Evolutionary conservation across 306 rosid species (phyloP), one percentile per base, ranked within the genome.

Genomic region (Prunus dulcis): DNA sequence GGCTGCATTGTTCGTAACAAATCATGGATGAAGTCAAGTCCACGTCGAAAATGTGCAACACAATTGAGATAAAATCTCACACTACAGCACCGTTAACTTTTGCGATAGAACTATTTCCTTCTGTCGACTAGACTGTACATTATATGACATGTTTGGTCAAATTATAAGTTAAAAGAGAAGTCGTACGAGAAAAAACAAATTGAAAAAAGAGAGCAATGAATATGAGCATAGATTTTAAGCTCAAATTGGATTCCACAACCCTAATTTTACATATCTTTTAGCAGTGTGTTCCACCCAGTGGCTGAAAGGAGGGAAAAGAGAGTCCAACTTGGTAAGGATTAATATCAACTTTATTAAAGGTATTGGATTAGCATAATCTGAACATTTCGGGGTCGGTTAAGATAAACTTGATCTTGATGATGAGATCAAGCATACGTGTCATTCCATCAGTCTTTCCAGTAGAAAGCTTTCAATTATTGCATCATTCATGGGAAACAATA

Each of bases 391-490:
- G 76, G 51, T 60, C 60, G 66, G 69, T 74, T 27, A 27, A 76
- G 86, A 87, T 83, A 81, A 85, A 81, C 76, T 71, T 73, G 56
- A 69, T 64, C 67, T 64, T 75, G 71, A 60, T 38, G 65, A 66
- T 70, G 80, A 62, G 76, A 52, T 64, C 64, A 27, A 51, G 34
- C 20, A 72, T 79, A 71, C 76, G 83, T 81, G 87, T 80, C 80
- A 71, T 75, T 67, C 55, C 74, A 45, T 76, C 63, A 25, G 61
- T 49, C 68, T 69, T 78, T 82, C 76, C 69, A 62, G 75, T 81
- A 76, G 76, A 80, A 83, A 73, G 56, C 11, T 15, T 51, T 71
- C 73, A 68, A 87, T 89, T 81, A 85, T 89, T 76, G 45, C 68
- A 41, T 71, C 69, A 58, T 83, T 76, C 82, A 74, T 74, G 19